Base-by-base conservation (phyloP, 1,139 yeast species). In the Suhomyces taliae region DNA sequence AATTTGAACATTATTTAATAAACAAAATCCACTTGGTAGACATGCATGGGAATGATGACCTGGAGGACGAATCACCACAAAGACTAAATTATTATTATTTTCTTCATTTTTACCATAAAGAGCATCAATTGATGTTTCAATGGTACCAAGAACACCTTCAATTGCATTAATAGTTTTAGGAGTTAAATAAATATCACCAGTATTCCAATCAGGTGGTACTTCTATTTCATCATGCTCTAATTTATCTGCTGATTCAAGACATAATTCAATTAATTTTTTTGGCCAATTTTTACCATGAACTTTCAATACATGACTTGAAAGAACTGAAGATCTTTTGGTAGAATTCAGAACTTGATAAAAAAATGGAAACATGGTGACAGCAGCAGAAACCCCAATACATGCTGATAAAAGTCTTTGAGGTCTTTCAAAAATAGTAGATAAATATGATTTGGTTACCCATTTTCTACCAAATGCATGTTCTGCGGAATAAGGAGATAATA, bases 21-120 rank as follows among this genome's bases (percentile, higher is more conserved):
- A 67, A 64, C 96, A 89, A 61, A 89, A 89, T n/a, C 96, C 96
- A 35, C 91, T 83, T 0, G 96, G 96, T 15, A 82, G 76, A 50
- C 87, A 82, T 0, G 90, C 87, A 58, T 87, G 95, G n/a, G 90
- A 85, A 62, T 89, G 96, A 61, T 89, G 96, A 1, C 96, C 96
- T 0, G 96, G 95, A 2, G 95, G 95, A 46, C 96, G 72, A 40
- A 88, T 79, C 3, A 83, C 81, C 0, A 85, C 84, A 66, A 87
- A 87, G 2, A 85, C 85, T 47, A 85, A 73, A 53, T 75, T 78
- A 50, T 81, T 79, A 36, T 70, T 69, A 7, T 64, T 62, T 11
- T 58, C 60, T 19, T 46, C 46, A 11, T 31, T 43, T 34, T 41
- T 46, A 9, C 53, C 53, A 31, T 51, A 53, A 8, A 57, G 54